Evolutionary conservation across 2,329 filamentous ascomycete genomes (phyloP).

Genomic region (Xylariaceae sp.): DNA sequence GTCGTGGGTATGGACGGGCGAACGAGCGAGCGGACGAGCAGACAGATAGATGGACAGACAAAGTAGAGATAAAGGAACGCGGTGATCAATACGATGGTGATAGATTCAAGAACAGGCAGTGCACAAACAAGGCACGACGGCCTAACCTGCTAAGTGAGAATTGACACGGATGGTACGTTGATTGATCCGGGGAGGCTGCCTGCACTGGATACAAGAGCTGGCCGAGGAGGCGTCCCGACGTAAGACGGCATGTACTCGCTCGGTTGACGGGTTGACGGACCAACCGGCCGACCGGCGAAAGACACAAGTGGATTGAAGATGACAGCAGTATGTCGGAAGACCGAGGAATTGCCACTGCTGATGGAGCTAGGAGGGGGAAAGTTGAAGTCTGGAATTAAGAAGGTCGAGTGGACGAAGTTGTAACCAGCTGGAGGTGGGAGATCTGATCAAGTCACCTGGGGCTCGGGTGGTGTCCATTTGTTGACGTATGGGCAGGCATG

Average conservation of each 20-base stretch:
- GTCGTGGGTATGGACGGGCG: background rate
- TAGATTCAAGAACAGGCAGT: background rate
- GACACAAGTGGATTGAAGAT: background rate
- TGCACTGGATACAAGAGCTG: background rate
- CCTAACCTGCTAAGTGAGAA: background rate
- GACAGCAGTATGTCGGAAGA: background rate
- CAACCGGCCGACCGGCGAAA: background rate
- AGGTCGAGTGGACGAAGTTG: conserved; percentile 10
- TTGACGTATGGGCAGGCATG: conserved; percentile 6
- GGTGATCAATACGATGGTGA: background rate
- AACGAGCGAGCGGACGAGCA: background rate
- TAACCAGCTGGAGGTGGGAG: background rate
- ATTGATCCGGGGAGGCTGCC: background rate
- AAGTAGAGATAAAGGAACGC: background rate
- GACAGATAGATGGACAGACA: background rate
- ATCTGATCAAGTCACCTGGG: conserved; percentile 16
- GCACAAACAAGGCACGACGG: background rate
- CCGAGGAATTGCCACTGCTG: background rate
- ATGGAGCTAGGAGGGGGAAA: background rate
- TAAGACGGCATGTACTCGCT: background rate
- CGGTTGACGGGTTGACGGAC: background rate
- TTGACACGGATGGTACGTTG: background rate
- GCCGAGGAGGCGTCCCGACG: conserved; percentile 3
- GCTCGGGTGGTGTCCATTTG: conserved; percentile 4
- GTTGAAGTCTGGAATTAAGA: background rate